phyloP scores from a whole-genome alignment of 495 filamentous ascomycete species.

The Penicillium ucsense region DNA sequence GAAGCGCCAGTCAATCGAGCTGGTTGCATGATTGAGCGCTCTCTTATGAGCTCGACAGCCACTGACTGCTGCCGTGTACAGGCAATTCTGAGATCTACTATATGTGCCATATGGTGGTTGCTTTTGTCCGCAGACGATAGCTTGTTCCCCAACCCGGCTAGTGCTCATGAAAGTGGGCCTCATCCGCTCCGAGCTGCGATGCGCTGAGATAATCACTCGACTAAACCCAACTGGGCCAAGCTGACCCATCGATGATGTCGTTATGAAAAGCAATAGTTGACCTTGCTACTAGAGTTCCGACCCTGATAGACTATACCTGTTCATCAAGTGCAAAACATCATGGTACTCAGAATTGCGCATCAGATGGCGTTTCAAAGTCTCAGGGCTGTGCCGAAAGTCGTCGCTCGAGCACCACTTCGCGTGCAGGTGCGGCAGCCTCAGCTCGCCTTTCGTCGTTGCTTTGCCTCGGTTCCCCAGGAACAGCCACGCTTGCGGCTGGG shows the following conservation, averaged over 20 bases:
- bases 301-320: too few relatives aligned
- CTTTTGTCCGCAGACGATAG: not conserved
- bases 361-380: constrained; percentile 21
- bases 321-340: not conserved
- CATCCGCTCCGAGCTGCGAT: not conserved
- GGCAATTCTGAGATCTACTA: too few relatives aligned
- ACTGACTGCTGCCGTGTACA: too few relatives aligned
- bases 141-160: constrained; percentile 1
- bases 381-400: constrained; percentile 15
- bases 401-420: constrained; percentile 16
- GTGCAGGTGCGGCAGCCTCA: constrained; percentile 16
- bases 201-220: constrained; percentile 5
- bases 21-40: too few relatives aligned
- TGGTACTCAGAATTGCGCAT: constrained; percentile 19
- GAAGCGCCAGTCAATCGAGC: too few relatives aligned
- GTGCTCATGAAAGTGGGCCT: not conserved
- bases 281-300: too few relatives aligned
- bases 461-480: constrained; percentile 24
- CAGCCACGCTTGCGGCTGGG: constrained; percentile 55
- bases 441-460: constrained; percentile 24
- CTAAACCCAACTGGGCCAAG: too few relatives aligned
- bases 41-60: too few relatives aligned
- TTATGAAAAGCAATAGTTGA: too few relatives aligned
- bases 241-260: constrained; percentile 5
- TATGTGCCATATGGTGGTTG: too few relatives aligned